A percentile compares a stretch with the other conserved stretches of the same genome.
Conservation (phyloP, 2,329 filamentous ascomycete genomes). For the Cordyceps cateniannulata region DNA sequence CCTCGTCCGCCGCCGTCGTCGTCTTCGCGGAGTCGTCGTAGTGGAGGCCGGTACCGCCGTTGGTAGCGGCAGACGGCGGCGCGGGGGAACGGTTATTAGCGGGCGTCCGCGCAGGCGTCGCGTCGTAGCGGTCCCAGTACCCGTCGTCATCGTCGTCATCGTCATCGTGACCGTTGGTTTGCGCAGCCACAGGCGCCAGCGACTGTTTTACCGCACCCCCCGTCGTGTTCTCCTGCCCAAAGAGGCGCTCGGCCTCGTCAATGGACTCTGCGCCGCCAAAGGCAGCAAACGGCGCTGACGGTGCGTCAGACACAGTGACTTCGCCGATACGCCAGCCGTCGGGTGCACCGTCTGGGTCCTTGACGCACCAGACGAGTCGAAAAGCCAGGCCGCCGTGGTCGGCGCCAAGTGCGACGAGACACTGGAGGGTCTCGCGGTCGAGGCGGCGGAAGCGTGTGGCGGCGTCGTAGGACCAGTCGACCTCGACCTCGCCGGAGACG, state of each 20-base stretch:
- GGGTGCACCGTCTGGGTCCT: constrained; percentile 53
- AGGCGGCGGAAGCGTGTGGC: constrained; percentile 59
- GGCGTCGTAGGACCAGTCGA: constrained; percentile 61
- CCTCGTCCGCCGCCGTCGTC: constrained; percentile 24
- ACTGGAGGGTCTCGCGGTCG: constrained; percentile 69
- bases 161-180: constrained; percentile 21
- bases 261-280: constrained; percentile 48
- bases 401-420: constrained; percentile 54
- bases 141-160: constrained; percentile 67
- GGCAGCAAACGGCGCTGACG: constrained; percentile 39
- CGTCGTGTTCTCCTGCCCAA: constrained; percentile 27
- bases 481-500: constrained; percentile 70
- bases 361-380: constrained; percentile 62
- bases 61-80: constrained; percentile 35
- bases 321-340: constrained; percentile 69
- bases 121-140: constrained; percentile 76
- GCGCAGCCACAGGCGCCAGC: constrained; percentile 1
- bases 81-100: constrained; percentile 57
- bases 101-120: constrained; percentile 60
- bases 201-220: constrained; percentile 12
- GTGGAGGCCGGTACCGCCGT: constrained; percentile 14
- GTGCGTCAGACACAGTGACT: constrained; percentile 53
- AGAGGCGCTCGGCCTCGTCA: constrained; percentile 54
- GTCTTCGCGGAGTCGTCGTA: constrained; percentile 21
- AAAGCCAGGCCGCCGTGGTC: constrained; percentile 50